These are phyloP conservation scores for Periconia macrospinosa DNA, from an alignment of 2,329 filamentous ascomycete genomes.

Conservation along the genomic window DNA sequence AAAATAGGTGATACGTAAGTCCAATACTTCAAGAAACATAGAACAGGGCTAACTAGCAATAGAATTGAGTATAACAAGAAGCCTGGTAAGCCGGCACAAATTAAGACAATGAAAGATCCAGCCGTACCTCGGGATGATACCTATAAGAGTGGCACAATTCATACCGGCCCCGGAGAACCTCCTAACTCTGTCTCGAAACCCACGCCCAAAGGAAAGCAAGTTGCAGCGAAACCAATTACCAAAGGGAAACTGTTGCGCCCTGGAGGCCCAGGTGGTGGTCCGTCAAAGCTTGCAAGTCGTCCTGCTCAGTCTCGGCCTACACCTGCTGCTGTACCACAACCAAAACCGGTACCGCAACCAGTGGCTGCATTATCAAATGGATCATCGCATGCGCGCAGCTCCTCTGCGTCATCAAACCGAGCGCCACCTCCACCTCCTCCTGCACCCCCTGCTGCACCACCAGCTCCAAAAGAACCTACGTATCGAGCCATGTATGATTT, in stretches of 20 bases:
- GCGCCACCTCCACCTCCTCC: constrained; percentile 59
- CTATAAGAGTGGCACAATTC: constrained; percentile 92
- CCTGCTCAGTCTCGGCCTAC: constrained; percentile 45
- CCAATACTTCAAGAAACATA: neutral
- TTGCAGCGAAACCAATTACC: constrained; percentile 87
- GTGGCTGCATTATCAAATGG: constrained; percentile 56
- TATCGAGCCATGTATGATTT: constrained; percentile 96
- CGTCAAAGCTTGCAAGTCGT: constrained; percentile 67
- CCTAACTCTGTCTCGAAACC: constrained; percentile 80
- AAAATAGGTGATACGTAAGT: constrained; percentile 72
- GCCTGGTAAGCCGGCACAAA: constrained; percentile 83
- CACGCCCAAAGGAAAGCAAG: constrained; percentile 83
- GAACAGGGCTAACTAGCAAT: constrained; percentile 23
- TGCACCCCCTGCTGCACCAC: constrained; percentile 64
- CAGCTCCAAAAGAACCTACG: constrained; percentile 68
- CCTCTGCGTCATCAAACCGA: constrained; percentile 48
- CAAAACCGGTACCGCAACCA: constrained; percentile 57
- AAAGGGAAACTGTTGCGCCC: constrained; percentile 90
- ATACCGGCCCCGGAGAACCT: constrained; percentile 82
- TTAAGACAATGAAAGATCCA: constrained; percentile 91
- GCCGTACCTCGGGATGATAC: constrained; percentile 71
- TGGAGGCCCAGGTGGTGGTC: constrained; percentile 80
- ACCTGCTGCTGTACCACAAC: constrained; percentile 38
- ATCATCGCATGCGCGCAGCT: constrained; percentile 45
- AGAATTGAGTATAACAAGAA: constrained; percentile 96